These are phyloP conservation scores for Fagopyrum esculentum DNA, from an alignment of 148 eudicot genomes.

Conservation along the genomic window DNA sequence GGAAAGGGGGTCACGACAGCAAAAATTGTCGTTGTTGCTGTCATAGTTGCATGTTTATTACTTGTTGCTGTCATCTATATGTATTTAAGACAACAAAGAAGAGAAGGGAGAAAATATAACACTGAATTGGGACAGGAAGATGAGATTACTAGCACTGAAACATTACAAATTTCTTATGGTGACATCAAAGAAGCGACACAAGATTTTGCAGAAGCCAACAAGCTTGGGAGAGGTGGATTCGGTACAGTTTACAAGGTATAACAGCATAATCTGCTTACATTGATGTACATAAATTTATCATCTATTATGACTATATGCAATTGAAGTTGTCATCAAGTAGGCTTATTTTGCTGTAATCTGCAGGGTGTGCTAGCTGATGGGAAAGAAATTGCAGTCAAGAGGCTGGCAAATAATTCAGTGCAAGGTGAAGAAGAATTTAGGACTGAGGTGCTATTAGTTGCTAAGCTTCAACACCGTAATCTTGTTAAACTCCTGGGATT, in stretches of 20 bases:
- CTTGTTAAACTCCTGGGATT: conserved; percentile 30
- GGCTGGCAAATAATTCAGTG: conserved; percentile 23
- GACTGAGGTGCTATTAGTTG: conserved; percentile 35
- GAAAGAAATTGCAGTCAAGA: conserved; percentile 42
- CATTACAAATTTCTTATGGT: neutral
- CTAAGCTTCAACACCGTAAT: conserved; percentile 44
- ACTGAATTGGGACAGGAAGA: neutral
- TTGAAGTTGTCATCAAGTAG: too few relatives aligned
- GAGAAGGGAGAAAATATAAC: neutral
- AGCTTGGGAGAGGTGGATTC: too few relatives aligned
- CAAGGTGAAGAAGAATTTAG: conserved; percentile 41
- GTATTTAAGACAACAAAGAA: neutral
- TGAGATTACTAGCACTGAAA: neutral
- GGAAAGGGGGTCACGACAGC: neutral
- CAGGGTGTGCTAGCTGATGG: conserved; percentile 37
- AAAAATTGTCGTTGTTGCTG: neutral
- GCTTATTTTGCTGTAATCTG: neutral
- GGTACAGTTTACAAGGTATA: too few relatives aligned
- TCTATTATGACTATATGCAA: too few relatives aligned
- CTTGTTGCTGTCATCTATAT: neutral
- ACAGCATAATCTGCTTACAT: too few relatives aligned
- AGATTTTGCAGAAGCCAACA: conserved; percentile 1
- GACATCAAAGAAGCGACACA: conserved; percentile 2
- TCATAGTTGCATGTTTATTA: neutral
- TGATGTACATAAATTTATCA: too few relatives aligned